Evolutionary conservation across 2,329 filamentous ascomycete species (phyloP).

Genomic region (Ilyonectria mors-panacis): DNA sequence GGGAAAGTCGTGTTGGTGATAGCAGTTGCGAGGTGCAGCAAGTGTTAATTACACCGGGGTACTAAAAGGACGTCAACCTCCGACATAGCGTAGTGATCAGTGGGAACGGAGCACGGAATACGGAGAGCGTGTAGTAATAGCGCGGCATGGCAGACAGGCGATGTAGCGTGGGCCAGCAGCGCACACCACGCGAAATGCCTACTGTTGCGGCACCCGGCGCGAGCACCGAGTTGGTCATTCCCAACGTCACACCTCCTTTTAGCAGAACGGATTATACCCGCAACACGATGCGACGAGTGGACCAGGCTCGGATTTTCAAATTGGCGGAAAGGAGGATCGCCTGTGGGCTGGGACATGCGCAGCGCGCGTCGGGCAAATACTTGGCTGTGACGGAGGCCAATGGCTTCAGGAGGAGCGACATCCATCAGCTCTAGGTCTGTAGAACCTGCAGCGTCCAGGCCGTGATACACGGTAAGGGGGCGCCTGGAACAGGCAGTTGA

Average conservation of each 20-base stretch:
- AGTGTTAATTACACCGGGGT: constrained; percentile 33
- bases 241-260: constrained; percentile 46
- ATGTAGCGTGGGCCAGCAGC: constrained; percentile 23
- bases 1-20: constrained; percentile 38
- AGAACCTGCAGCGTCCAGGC: constrained; percentile 7
- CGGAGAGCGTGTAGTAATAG: constrained; percentile 34
- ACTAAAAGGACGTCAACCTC: constrained; percentile 28
- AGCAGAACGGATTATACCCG: constrained; percentile 42
- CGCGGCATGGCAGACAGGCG: constrained; percentile 24
- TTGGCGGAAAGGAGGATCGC: constrained; percentile 43
- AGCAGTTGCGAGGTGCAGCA: constrained; percentile 32
- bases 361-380: constrained; percentile 30
- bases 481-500: constrained; percentile 35
- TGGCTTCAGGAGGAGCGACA: constrained; percentile 25
- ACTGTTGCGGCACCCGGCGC: constrained; percentile 19
- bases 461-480: constrained; percentile 32
- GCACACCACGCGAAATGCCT: constrained; percentile 5
- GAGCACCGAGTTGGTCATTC: constrained; percentile 18
- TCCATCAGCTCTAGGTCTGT: neutral
- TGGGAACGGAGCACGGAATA: constrained; percentile 35
- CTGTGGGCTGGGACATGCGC: constrained; percentile 36
- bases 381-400: constrained; percentile 28
- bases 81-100: constrained; percentile 33
- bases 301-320: constrained; percentile 12
- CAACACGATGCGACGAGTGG: constrained; percentile 36